Evolutionary conservation across 179 eudicot species (phyloP).

Genomic region (Camellia oleifera): DNA sequence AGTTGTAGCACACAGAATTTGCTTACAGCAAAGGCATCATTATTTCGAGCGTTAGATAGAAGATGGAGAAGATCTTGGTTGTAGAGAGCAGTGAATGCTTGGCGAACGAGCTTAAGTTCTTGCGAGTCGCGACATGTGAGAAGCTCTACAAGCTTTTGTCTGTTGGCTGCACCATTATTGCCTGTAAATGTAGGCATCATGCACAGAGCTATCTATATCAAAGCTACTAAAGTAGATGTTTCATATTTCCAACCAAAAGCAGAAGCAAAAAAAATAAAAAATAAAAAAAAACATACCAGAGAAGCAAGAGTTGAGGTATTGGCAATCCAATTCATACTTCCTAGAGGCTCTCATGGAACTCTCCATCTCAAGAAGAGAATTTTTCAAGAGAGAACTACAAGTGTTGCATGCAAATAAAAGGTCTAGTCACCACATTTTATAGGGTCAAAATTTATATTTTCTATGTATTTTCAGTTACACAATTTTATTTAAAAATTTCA

Average conservation of each 20-base stretch:
- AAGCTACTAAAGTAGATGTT: neutral
- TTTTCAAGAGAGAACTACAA: neutral
- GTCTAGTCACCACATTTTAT: conserved; percentile 6
- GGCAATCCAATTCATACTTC: conserved; percentile 11
- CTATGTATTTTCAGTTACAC: no score
- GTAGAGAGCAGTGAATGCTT: conserved; percentile 5
- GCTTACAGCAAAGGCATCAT: neutral
- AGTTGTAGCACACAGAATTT: neutral
- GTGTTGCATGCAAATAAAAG: neutral
- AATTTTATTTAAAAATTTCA: no score
- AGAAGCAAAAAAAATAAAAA: neutral
- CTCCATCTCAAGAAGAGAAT: neutral
- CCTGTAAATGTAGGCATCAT: neutral
- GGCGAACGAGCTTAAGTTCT: conserved; percentile 11
- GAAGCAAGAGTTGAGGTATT: conserved; percentile 12
- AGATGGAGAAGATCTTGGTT: conserved; percentile 9
- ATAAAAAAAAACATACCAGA: neutral
- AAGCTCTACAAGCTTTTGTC: conserved; percentile 7
- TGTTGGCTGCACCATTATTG: conserved; percentile 1
- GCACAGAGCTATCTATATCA: no score
- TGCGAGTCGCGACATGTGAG: conserved; percentile 10
- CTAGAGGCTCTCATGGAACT: neutral
- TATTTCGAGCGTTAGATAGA: conserved; percentile 3
- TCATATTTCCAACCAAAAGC: neutral
- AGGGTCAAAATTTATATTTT: neutral